These are phyloP conservation scores for Phascolomyces articulosus DNA, from an alignment of 371 early-diverging fungal genomes.

Conservation along the genomic window DNA sequence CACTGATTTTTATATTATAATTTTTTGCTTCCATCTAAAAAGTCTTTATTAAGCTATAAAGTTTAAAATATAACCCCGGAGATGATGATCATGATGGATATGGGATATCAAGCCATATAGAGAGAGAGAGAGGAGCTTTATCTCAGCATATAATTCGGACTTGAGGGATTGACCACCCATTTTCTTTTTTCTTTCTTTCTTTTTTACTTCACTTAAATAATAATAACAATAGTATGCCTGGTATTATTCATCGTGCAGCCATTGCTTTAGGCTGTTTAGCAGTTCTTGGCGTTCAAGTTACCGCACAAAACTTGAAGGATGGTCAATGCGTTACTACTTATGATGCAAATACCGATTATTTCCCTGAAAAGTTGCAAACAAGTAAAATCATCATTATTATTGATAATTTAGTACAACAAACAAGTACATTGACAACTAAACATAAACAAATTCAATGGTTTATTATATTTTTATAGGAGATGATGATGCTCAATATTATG, in stretches of 20 bases:
- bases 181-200: neutral
- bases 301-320: conserved; percentile 41
- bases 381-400: conserved; percentile 43
- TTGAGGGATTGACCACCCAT: no score
- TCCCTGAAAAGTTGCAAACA: conserved; percentile 50
- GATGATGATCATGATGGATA: no score
- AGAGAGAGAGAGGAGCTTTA: no score
- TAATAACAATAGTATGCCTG: neutral
- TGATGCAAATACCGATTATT: conserved; percentile 56
- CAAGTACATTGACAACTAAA: neutral
- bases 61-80: no score
- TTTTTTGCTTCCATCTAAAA: no score
- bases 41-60: no score
- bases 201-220: neutral
- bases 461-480: conserved; percentile 13
- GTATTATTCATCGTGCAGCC: conserved; percentile 4
- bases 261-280: conserved; percentile 8
- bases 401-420: neutral
- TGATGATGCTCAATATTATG: conserved; percentile 57
- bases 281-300: conserved; percentile 11
- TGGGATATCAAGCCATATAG: no score
- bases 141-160: no score
- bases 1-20: no score
- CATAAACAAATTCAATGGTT: neutral
- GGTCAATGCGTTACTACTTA: conserved; percentile 44